phyloP scores from a whole-genome alignment of 768 basidiomycete species.

The Mycena maculata region DNA sequence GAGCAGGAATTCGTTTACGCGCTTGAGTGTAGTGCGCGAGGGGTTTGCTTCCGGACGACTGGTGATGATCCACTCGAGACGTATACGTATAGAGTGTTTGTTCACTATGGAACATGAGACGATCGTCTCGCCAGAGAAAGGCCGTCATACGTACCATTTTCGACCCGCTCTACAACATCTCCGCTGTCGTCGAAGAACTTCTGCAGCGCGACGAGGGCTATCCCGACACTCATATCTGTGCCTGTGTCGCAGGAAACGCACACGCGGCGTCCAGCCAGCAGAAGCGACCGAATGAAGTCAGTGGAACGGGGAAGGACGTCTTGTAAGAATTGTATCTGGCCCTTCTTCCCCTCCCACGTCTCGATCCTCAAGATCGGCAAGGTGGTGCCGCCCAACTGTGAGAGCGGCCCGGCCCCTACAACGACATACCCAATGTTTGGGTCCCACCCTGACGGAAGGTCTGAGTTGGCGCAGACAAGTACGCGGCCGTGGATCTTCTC shows the following conservation, averaged over 20 bases:
- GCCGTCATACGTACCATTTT: not conserved
- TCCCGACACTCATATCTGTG: conserved; percentile 72
- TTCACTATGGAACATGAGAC: conserved; percentile 39
- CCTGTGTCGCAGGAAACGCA: conserved; percentile 69
- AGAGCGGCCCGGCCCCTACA: conserved; percentile 20
- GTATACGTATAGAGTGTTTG: conserved; percentile 75
- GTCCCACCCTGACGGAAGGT: conserved; percentile 32
- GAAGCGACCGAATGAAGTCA: conserved; percentile 55
- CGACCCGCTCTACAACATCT: conserved; percentile 27
- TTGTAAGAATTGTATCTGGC: conserved; percentile 61
- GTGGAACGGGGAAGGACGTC: conserved; percentile 61
- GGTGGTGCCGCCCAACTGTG: conserved; percentile 1
- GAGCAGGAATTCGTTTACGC: conserved; percentile 81
- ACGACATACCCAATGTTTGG: conserved; percentile 43
- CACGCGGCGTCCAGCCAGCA: conserved; percentile 50
- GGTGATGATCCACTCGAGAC: conserved; percentile 89
- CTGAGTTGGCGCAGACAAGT: conserved; percentile 50
- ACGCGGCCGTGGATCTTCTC: conserved; percentile 54
- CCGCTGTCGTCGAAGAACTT: conserved; percentile 70
- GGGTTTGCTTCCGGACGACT: conserved; percentile 84
- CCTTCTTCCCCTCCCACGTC: conserved; percentile 61
- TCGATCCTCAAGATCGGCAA: conserved; percentile 36
- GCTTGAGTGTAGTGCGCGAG: conserved; percentile 81
- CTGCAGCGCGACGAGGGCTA: conserved; percentile 69
- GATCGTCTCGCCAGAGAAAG: not conserved